A percentile compares a stretch with the other conserved stretches of the same genome.
Evolutionary conservation across 2,329 filamentous ascomycete genomes (phyloP).

Genomic region (Aspergillus alliaceus): DNA sequence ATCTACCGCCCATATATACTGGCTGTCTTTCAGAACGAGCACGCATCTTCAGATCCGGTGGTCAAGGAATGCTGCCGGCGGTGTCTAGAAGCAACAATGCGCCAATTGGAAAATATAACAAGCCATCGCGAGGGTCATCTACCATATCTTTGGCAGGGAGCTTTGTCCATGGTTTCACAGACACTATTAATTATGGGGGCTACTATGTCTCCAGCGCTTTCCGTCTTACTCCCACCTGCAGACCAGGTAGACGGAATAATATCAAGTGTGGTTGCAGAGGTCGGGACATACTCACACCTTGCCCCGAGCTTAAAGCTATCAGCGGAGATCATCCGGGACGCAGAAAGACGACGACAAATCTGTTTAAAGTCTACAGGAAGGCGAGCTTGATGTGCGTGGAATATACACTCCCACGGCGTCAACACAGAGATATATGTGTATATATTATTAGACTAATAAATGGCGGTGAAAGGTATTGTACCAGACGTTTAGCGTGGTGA

Average conservation of each 20-base stretch:
- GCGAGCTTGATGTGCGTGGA: neutral
- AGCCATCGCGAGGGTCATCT: conserved; percentile 81
- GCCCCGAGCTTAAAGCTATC: conserved; percentile 74
- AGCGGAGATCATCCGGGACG: conserved; percentile 79
- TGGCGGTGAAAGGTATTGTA: too few species aligned
- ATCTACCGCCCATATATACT: conserved; percentile 83
- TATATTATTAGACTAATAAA: too few species aligned
- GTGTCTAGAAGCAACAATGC: conserved; percentile 75
- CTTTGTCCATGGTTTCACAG: conserved; percentile 79
- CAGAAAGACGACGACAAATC: conserved; percentile 67
- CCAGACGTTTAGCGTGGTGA: too few species aligned
- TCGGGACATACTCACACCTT: conserved; percentile 71
- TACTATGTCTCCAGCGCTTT: conserved; percentile 74
- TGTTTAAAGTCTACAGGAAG: conserved; percentile 22
- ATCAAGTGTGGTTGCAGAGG: conserved; percentile 72
- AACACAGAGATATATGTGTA: too few species aligned
- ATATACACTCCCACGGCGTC: too few species aligned
- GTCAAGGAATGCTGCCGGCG: conserved; percentile 78
- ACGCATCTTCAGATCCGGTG: conserved; percentile 66
- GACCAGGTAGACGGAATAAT: conserved; percentile 71
- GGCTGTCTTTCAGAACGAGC: conserved; percentile 75
- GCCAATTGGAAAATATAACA: conserved; percentile 75
- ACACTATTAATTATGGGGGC: conserved; percentile 81
- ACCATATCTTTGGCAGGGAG: conserved; percentile 83
- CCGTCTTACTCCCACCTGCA: conserved; percentile 60